Evolutionary conservation across 345 rosid species (phyloP).

Genomic region (Gynandropsis gynandra): DNA sequence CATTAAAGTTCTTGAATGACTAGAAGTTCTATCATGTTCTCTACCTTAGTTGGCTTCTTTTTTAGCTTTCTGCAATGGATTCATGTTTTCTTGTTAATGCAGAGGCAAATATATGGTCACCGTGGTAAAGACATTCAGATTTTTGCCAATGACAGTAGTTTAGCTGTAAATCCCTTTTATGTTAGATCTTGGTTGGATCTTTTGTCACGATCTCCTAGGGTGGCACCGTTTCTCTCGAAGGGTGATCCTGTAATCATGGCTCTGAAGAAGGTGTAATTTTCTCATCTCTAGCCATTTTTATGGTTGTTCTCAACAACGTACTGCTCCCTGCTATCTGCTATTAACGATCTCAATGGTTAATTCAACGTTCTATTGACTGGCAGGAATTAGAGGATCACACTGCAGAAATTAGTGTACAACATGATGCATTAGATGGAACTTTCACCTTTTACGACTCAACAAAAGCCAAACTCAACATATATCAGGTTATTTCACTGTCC

Average conservation of each 20-base stretch:
- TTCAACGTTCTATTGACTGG: neutral
- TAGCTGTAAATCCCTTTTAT: constrained; percentile 75
- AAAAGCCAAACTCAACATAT: constrained; percentile 66
- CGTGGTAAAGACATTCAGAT: constrained; percentile 68
- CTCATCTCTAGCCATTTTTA: neutral
- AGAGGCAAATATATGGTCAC: constrained; percentile 85
- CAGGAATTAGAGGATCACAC: constrained; percentile 87
- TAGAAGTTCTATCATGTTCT: neutral
- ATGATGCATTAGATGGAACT: constrained; percentile 72
- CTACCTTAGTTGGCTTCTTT: neutral
- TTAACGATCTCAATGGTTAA: too few relatives aligned
- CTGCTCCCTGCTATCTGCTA: neutral
- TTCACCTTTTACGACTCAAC: constrained; percentile 88
- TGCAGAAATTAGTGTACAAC: constrained; percentile 66
- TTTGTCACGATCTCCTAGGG: constrained; percentile 84
- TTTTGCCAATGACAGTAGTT: constrained; percentile 76
- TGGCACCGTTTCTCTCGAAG: constrained; percentile 89
- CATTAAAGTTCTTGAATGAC: too few relatives aligned
- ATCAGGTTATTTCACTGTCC: constrained; percentile 53
- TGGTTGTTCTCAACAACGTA: neutral
- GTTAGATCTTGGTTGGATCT: constrained; percentile 77
- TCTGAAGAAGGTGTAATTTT: constrained; percentile 54
- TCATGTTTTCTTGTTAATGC: constrained; percentile 17
- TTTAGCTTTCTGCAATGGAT: neutral
- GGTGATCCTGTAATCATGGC: constrained; percentile 75